Evolutionary conservation across 106 monocot species (phyloP).

Genomic region (Dendrobium catenatum): DNA sequence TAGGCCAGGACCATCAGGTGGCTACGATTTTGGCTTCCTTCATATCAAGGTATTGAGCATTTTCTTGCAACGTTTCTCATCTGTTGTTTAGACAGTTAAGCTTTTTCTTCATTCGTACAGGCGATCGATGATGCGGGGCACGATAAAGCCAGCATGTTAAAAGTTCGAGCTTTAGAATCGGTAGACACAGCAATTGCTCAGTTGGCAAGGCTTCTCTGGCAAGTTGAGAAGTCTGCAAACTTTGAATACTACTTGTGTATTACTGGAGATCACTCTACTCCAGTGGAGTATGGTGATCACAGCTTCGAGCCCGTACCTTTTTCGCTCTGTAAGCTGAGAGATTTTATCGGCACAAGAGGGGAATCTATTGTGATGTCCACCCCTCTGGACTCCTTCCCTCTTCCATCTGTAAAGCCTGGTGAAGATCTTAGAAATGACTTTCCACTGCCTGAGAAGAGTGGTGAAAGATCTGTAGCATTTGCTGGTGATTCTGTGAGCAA

Average conservation of each 20-base stretch:
- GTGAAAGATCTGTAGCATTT: constrained; percentile 19
- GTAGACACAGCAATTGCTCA: constrained; percentile 79
- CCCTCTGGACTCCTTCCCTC: constrained; percentile 56
- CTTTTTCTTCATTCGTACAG: constrained; percentile 22
- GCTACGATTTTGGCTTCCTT: constrained; percentile 96
- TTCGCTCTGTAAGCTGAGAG: constrained; percentile 47
- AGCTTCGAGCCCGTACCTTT: constrained; percentile 96
- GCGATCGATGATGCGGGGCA: constrained; percentile 98
- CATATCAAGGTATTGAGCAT: constrained; percentile 70
- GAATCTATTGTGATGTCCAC: constrained; percentile 39
- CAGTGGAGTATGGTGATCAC: constrained; percentile 94
- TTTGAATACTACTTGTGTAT: constrained; percentile 73
- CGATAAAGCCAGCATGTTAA: constrained; percentile 73
- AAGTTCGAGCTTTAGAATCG: constrained; percentile 76
- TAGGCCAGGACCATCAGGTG: constrained; percentile 55
- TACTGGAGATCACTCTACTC: constrained; percentile 95
- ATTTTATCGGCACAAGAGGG: constrained; percentile 56
- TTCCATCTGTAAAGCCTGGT: constrained; percentile 60
- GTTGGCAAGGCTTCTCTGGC: constrained; percentile 73
- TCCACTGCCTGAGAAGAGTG: background rate
- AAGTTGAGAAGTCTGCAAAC: constrained; percentile 50
- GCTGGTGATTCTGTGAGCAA: constrained; percentile 59
- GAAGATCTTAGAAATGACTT: constrained; percentile 41
- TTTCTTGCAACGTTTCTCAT: background rate
- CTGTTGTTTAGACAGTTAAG: background rate